Percentiles rank a stretch among this genome's conserved stretches.
These are phyloP conservation scores for Pisolithus sp. DNA, from an alignment of 768 basidiomycete genomes.

Conservation along the genomic window DNA sequence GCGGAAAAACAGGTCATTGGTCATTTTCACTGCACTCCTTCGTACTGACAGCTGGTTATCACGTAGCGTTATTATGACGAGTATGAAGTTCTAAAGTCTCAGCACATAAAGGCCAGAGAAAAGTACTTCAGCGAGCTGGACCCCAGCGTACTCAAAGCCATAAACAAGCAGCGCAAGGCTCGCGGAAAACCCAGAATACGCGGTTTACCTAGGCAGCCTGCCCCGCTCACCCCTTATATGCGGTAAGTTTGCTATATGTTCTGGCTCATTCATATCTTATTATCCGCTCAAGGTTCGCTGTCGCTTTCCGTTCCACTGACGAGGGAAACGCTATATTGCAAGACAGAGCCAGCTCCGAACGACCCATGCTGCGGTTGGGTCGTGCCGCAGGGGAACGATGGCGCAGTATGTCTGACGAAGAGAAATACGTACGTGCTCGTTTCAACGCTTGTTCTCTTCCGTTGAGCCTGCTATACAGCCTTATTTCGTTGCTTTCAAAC, in stretches of 20 bases:
- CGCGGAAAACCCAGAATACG: constrained; percentile 18
- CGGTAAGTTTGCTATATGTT: constrained; percentile 12
- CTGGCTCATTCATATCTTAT: not conserved
- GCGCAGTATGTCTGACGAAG: constrained; percentile 25
- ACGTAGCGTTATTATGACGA: constrained; percentile 24
- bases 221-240: constrained; percentile 15
- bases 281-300: constrained; percentile 13
- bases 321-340: constrained; percentile 14
- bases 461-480: not conserved
- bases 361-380: not conserved
- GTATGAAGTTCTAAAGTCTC: constrained; percentile 7
- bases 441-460: not conserved
- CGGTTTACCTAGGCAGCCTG: not conserved
- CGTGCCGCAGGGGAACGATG: constrained; percentile 21
- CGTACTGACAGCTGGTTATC: not conserved
- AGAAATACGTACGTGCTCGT: constrained; percentile 23
- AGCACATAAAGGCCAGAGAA: constrained; percentile 16
- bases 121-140: constrained; percentile 24
- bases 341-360: constrained; percentile 2
- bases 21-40: not conserved
- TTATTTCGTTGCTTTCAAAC: constrained; percentile 4
- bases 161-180: constrained; percentile 28
- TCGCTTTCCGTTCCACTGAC: constrained; percentile 11
- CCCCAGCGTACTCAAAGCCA: constrained; percentile 13
- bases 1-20: constrained; percentile 31